Evolutionary conservation across 441 rosid species (phyloP).

Genomic region (Cnidoscolus chayamansa): DNA sequence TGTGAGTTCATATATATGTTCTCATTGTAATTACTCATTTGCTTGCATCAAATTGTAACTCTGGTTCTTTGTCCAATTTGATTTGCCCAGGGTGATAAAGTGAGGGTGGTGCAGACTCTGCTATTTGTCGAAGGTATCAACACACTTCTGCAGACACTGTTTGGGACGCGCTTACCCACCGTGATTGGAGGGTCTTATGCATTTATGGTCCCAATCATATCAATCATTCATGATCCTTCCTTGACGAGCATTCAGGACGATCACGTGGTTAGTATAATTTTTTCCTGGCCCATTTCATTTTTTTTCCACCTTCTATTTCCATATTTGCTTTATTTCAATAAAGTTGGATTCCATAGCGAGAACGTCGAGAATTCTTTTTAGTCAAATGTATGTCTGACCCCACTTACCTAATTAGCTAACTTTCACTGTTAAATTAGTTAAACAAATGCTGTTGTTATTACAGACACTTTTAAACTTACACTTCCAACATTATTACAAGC

Average conservation of each 20-base stretch:
- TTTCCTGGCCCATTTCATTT: neutral
- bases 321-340: conserved; percentile 14
- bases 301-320: conserved; percentile 15
- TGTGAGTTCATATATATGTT: conserved; percentile 44
- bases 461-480: neutral
- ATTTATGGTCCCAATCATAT: conserved; percentile 90
- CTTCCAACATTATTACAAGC: neutral
- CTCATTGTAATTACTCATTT: too few relatives aligned
- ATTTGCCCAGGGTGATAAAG: conserved; percentile 76
- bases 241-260: conserved; percentile 64
- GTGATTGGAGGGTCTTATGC: conserved; percentile 98
- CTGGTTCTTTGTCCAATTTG: conserved; percentile 2
- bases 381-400: conserved; percentile 39
- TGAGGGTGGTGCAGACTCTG: conserved; percentile 90
- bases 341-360: conserved; percentile 26
- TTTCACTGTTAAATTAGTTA: neutral
- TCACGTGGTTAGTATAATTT: conserved; percentile 59
- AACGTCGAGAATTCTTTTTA: conserved; percentile 17
- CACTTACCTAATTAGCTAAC: conserved; percentile 24
- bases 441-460: neutral
- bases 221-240: conserved; percentile 83
- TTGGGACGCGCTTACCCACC: conserved; percentile 90
- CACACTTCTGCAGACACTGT: conserved; percentile 85
- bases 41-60: neutral
- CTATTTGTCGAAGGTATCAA: conserved; percentile 92